phyloP scores from a whole-genome alignment of 2,329 filamentous ascomycete genomes.

The Arthroderma sp. region DNA sequence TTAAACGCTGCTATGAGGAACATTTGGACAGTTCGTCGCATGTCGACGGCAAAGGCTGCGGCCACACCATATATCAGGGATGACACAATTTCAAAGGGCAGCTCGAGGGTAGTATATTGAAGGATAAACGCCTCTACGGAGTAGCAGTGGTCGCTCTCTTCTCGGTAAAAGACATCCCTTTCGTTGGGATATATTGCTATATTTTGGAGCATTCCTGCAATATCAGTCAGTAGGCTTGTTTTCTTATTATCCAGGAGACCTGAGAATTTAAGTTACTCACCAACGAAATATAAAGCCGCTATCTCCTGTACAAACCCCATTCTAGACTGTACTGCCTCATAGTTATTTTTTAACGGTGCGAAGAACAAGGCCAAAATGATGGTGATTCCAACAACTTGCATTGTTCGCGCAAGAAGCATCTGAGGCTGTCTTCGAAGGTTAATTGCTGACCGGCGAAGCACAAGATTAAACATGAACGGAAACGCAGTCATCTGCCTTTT shows the following conservation, averaged over 20 bases:
- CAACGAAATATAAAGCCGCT: constrained; percentile 38
- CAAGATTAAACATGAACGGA: constrained; percentile 49
- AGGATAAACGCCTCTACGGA: constrained; percentile 56
- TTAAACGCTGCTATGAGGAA: constrained; percentile 57
- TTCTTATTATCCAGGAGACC: not conserved
- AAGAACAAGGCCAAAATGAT: constrained; percentile 57
- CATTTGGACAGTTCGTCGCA: constrained; percentile 49
- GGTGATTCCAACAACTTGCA: constrained; percentile 53
- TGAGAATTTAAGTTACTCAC: constrained; percentile 11
- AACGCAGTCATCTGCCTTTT: constrained; percentile 52
- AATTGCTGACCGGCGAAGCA: constrained; percentile 53
- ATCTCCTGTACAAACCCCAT: constrained; percentile 63
- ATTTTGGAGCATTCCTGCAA: constrained; percentile 61
- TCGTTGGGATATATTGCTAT: constrained; percentile 61
- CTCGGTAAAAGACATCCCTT: constrained; percentile 63
- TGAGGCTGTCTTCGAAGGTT: constrained; percentile 56
- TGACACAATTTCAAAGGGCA: constrained; percentile 57
- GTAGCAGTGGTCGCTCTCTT: constrained; percentile 62
- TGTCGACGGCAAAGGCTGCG: constrained; percentile 49
- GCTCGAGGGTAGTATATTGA: constrained; percentile 55
- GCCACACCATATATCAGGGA: constrained; percentile 54
- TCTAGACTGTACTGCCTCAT: constrained; percentile 56
- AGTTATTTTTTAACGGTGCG: constrained; percentile 55
- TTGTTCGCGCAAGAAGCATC: constrained; percentile 50
- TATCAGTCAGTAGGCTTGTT: not conserved